Evolutionary conservation across 805 yeast genomes (phyloP), one percentile per base, ranked within the genome.

Genomic region (Barnettozyma wickerhamii): DNA sequence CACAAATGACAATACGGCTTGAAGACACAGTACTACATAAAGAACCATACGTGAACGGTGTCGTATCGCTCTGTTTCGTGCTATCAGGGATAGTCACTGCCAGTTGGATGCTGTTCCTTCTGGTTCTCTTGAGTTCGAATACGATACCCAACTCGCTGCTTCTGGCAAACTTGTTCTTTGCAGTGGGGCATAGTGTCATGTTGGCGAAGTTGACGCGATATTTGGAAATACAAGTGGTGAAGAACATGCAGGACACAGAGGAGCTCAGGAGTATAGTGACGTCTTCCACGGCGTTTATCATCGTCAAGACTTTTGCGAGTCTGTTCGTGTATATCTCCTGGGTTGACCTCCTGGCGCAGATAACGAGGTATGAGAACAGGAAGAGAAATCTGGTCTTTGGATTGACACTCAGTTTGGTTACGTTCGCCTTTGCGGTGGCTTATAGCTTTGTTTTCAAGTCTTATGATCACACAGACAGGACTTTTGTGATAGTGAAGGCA

Each of bases 41-140:
- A 41, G 74, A 71, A 40, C 43, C 51, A 1, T 71, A 70, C 40
- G 45, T 51, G 4, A 56, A 60, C 19, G 65, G 75, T 13, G 64
- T 68, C 33, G 56, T 70, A 3, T 57, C 70, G 31, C 60, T 79
- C 4, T 60, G 74, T 33, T 79, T 76, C 59, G 72, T 72, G n/a
- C 54, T 73, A 4, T 68, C 77, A 40, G 76, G 80, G 0, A 65
- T 75, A 15, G 76, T 78, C 45, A 75, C 77, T 6, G 71, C 81
- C 13, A 67, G 81, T 20, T 86, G 95, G 95, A 77, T 84, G 77
- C 64, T 86, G 19, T 62, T 81, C 37, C 45, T 83, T 14, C 60
- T 84, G 26, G 64, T 83, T 32, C 53, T 74, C 17, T 56, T 85
- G 24, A 71, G 77, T 17, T 75, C 73, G 30, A 75, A 75, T 48